These are phyloP conservation scores for Funneliformis geosporum DNA, from an alignment of 192 early-diverging fungal genomes.

Conservation along the genomic window DNA sequence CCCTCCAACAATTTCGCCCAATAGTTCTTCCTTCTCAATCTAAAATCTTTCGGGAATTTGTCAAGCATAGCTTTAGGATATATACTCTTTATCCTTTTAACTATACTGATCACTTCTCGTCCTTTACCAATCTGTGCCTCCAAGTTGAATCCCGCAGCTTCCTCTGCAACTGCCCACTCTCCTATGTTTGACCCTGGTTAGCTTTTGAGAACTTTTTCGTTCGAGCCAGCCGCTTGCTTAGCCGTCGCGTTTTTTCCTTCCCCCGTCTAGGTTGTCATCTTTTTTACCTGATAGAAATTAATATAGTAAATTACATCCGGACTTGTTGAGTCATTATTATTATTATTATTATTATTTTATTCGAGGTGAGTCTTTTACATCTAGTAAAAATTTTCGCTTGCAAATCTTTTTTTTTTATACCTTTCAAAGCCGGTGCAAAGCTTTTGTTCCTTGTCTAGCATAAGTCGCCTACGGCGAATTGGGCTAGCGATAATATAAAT, in stretches of 20 bases:
- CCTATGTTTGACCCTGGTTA: constrained; percentile 33
- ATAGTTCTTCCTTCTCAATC: not conserved
- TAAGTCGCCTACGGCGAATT: not conserved
- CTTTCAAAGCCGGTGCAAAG: not conserved
- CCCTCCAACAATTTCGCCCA: not conserved
- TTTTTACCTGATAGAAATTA: not conserved
- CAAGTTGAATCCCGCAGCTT: constrained; percentile 32
- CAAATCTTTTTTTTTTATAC: not conserved
- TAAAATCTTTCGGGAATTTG: not conserved
- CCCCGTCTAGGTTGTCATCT: constrained; percentile 4
- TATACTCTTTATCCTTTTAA: not conserved
- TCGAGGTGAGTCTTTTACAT: not conserved
- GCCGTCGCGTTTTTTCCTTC: constrained; percentile 12
- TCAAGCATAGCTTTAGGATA: not conserved
- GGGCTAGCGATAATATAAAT: not conserved
- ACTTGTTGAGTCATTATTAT: not conserved
- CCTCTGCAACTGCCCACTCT: constrained; percentile 20
- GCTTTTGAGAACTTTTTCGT: constrained; percentile 31
- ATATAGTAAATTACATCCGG: not conserved
- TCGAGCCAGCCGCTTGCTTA: constrained; percentile 27
- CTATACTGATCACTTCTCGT: constrained; percentile 15
- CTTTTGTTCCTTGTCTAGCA: not conserved
- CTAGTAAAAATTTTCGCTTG: not conserved
- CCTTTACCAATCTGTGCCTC: constrained; percentile 14
- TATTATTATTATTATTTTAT: not conserved